Evolutionary conservation across 202 grass and related monocot species (phyloP), one percentile per base, ranked within the genome.

Genomic region (Brachypodium distachyon): DNA sequence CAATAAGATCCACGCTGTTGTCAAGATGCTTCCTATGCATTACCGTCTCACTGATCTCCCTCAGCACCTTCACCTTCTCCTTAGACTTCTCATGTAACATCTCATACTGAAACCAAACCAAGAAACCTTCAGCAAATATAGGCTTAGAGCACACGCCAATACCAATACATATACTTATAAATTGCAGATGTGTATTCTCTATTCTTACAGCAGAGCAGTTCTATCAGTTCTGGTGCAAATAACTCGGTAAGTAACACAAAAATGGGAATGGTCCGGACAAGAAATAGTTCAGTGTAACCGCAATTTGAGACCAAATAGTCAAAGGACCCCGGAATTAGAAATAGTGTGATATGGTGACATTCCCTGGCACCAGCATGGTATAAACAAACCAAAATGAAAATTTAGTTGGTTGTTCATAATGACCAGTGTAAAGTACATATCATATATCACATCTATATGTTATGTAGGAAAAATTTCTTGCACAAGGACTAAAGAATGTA

Each of bases 21-120:
- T 95, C 95, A 13, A 98, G 81, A 82, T 92, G 95, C 53, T 80
- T 82, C 88, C 95, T 87, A 52, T 95, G 89, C 10, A 19, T 67
- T 37, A 88, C 72, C 17, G 70, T 88, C 36, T 82, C 83, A 31
- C 77, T 85, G 56, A 98, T 98, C 66, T 92, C 87, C 63, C 71
- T 74, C 52, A 90, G 68, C 62, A 81, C 78, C 54, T 87, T 47
- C 6, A 48, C 70, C 73, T 85, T 95, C 78, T 92, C 83, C 70
- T 75, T 28, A 42, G 84, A 87, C 12, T 71, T 82, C 7, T 33
- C 87, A 68, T 88, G 80, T 64, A 92, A 62, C 61, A 80, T 68
- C 61, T 98, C 89, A 66, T 92, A 95, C 95, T 98, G 87, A 83
- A 84, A 87, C 60, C 41, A 77, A 67, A 48, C 8, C 41, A 64